Evolutionary conservation across 2,329 filamentous ascomycete species (phyloP).

Genomic region (Diaporthe caulivora): DNA sequence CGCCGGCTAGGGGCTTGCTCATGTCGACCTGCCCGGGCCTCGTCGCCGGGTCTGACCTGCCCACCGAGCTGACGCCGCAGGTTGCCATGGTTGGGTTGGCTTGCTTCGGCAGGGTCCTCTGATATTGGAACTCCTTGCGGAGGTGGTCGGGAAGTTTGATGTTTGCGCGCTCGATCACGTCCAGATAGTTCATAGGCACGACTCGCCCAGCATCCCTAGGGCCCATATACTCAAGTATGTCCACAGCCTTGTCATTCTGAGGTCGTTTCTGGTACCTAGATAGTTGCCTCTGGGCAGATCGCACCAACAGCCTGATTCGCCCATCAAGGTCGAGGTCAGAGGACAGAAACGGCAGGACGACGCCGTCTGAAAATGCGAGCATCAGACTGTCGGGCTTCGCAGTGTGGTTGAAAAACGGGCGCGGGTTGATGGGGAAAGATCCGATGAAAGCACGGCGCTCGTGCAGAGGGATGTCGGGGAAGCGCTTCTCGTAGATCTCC

Average conservation of each 20-base stretch:
- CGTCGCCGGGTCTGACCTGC: constrained; percentile 8
- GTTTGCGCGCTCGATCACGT: constrained; percentile 34
- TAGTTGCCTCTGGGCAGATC: constrained; percentile 36
- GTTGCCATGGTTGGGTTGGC: constrained; percentile 35
- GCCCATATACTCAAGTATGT: constrained; percentile 31
- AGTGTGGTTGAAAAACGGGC: constrained; percentile 33
- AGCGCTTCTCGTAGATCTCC: constrained; percentile 42
- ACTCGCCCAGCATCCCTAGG: constrained; percentile 30
- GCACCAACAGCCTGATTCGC: constrained; percentile 34
- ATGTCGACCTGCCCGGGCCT: constrained; percentile 31
- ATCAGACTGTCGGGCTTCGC: constrained; percentile 32
- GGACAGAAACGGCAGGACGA: constrained; percentile 32
- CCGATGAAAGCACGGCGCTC: constrained; percentile 33
- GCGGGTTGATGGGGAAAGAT: constrained; percentile 38
- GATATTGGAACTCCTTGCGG: constrained; percentile 23
- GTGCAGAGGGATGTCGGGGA: constrained; percentile 20
- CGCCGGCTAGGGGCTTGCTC: background rate
- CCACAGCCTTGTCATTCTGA: background rate
- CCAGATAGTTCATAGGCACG: constrained; percentile 34
- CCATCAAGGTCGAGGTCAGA: constrained; percentile 35
- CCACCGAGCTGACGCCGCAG: constrained; percentile 37
- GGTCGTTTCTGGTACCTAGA: constrained; percentile 36
- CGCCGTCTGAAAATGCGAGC: constrained; percentile 37
- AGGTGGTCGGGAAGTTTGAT: constrained; percentile 20
- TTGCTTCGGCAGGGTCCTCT: constrained; percentile 31